Evolutionary conservation across 495 filamentous ascomycete species (phyloP), one percentile per base, ranked within the genome.

Genomic region (Trichoderma erinaceum): DNA sequence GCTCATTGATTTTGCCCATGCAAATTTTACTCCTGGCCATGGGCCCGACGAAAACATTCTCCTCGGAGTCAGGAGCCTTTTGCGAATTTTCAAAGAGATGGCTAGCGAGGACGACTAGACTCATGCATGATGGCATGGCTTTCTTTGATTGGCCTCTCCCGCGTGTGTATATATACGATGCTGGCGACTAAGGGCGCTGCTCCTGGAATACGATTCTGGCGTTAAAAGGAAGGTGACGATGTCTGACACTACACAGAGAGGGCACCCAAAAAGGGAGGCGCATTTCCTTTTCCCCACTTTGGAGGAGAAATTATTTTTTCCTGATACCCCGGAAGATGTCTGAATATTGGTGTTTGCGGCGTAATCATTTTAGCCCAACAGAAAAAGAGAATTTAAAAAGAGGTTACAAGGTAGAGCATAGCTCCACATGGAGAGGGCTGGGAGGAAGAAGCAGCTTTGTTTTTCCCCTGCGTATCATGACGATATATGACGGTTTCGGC

Each of bases 1-100:
- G 74, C 78, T 99, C 71, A 98, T 99, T 70, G 95, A 99, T 77
- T 99, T 99, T 81, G 95, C 95, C 25, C 95, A 99, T 79, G 94
- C 95, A 23, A 78, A 80, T 35, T 99, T 91, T 91, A 88, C 86
- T 4, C 92, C 92, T 3, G 93, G 92, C 8, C 76, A 89, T 70
- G 95, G 93, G 0, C 90, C 91, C 1, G 95, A 99, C 76, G 89
- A 96, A 79, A 98, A 98, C 74, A 75, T 85, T 13, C 79, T 98
- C 35, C 78, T 79, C 27, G 95, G 95, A 0, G 84, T 99, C 68
- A 82, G 88, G 73, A 96, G 84, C 75, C 77, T 93, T 11, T 82
- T 85, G 66, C 85, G 86, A 71, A 86, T 96, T 29, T 86, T 98
- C 68, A 77, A 85, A 64, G 83, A 90, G 69, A 72, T 94, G 66